Conservation (phyloP, 2,329 filamentous ascomycete genomes). For the Pyrenophora tritici-repentis region DNA sequence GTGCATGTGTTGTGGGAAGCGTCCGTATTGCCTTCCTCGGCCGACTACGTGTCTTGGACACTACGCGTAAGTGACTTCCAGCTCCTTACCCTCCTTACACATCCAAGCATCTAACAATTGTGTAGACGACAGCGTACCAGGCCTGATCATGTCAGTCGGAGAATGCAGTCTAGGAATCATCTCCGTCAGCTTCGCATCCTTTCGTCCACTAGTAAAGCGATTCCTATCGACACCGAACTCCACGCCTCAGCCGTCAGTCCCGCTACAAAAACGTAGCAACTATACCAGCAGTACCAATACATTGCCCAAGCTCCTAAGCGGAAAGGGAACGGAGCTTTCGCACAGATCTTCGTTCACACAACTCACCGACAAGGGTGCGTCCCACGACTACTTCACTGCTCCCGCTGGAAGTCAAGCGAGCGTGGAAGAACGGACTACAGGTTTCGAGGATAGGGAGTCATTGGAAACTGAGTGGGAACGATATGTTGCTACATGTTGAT, state of each 20-base stretch:
- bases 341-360: too few species aligned
- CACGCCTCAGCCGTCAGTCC: not conserved
- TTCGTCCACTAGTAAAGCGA: conserved; percentile 28
- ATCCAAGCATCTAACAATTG: not conserved
- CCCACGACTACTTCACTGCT: too few species aligned
- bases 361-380: too few species aligned
- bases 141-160: conserved; percentile 32
- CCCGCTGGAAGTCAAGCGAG: too few species aligned
- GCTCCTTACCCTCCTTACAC: too few species aligned
- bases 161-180: conserved; percentile 39
- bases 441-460: too few species aligned
- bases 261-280: conserved; percentile 1
- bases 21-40: conserved; percentile 27
- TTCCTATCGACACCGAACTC: conserved; percentile 23
- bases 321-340: too few species aligned
- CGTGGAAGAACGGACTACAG: not conserved
- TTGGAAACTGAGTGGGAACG: conserved; percentile 4
- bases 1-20: conserved; percentile 33
- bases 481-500: conserved; percentile 12
- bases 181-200: conserved; percentile 34
- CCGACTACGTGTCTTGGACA: conserved; percentile 24
- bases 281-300: not conserved
- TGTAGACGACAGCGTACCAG: conserved; percentile 26
- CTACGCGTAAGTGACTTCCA: conserved; percentile 28
- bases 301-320: too few species aligned